Base-by-base conservation (phyloP, 2,329 filamentous ascomycete genomes). In the Verticillium isaacii region DNA sequence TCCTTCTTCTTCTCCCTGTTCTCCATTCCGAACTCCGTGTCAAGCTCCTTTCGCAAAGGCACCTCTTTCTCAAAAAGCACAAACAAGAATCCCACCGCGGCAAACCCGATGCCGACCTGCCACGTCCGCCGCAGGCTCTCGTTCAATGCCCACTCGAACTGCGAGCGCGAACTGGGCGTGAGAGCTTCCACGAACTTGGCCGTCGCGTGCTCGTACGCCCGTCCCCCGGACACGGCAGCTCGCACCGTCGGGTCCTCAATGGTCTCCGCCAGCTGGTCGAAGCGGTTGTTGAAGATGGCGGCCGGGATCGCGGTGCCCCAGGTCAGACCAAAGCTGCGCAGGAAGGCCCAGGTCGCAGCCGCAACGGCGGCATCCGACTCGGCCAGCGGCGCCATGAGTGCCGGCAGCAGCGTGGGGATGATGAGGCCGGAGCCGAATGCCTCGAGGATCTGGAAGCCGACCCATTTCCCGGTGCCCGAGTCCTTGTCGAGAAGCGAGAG, bases 281-380 rank as follows among this genome's bases (percentile, higher is more conserved):
- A 65, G 3, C 65, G 65, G 62, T 64, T 71, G 62, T 66, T 67
- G 66, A 78, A 82, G 34, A 81, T 71, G 4, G 74, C 71, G 1
- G 73, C 73, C 0, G 77, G 74, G 29, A 84, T 75, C 0, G 78
- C 72, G 1, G 79, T 73, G 9, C 80, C 82, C 69, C 82, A 78
- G 3, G 78, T 75, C n/a, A 72, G 67, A 2, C 82, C 82, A 36
- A 84, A 77, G 60, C 70, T 76, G 41, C 81, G 75, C 61, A 81
- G 68, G 62, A 84, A 85, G 0, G 72, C 68, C 72, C 75, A 81
- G 54, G 77, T 75, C 1, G 70, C 73, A 2, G 77, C 77, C 0
- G 76, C 74, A 1, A 72, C 60, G 1, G 76, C 74, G 0, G 70
- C 68, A 58, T 82, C 76, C 1, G 63, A 63, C 9, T 80, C 77